Conservation (phyloP, 2,329 filamentous ascomycete species). For the Bipolaris oryzae region DNA sequence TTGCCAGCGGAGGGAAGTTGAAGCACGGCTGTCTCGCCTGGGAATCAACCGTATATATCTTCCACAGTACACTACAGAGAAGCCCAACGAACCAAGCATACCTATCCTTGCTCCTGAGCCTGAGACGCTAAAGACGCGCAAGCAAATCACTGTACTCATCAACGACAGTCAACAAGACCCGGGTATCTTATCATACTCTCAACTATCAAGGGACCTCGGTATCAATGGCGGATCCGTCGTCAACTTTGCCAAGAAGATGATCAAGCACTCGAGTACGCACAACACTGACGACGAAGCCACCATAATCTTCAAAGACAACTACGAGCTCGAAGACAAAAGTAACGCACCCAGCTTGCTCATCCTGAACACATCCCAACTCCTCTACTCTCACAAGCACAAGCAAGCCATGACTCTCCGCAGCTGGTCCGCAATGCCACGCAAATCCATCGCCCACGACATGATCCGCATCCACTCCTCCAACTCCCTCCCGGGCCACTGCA, state of each 20-base stretch:
- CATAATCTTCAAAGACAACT: constrained; percentile 29
- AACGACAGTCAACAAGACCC: constrained; percentile 80
- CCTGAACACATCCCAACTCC: constrained; percentile 76
- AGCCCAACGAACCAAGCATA: constrained; percentile 61
- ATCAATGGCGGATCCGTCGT: constrained; percentile 74
- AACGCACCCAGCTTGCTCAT: constrained; percentile 68
- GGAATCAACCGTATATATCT: constrained; percentile 67
- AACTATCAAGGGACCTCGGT: constrained; percentile 67
- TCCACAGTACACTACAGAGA: constrained; percentile 58
- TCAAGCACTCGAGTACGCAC: constrained; percentile 33
- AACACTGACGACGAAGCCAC: constrained; percentile 14
- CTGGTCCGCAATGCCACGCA: constrained; percentile 65
- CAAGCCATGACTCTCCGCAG: constrained; percentile 64
- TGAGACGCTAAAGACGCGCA: constrained; percentile 59
- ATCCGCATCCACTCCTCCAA: constrained; percentile 65
- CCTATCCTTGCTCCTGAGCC: constrained; percentile 68
- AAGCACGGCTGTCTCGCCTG: constrained; percentile 64
- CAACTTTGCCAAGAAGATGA: constrained; percentile 61
- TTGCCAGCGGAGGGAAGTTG: constrained; percentile 66
- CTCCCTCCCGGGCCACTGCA: constrained; percentile 64
- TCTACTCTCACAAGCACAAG: constrained; percentile 72
- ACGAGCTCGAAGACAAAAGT: constrained; percentile 18
- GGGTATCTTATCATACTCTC: constrained; percentile 74
- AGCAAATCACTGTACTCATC: constrained; percentile 74
- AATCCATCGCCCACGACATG: constrained; percentile 63